A percentile compares a stretch with the other conserved stretches of the same genome.
phyloP scores from a whole-genome alignment of 2,329 filamentous ascomycete species.

The Dothistroma septosporum region DNA sequence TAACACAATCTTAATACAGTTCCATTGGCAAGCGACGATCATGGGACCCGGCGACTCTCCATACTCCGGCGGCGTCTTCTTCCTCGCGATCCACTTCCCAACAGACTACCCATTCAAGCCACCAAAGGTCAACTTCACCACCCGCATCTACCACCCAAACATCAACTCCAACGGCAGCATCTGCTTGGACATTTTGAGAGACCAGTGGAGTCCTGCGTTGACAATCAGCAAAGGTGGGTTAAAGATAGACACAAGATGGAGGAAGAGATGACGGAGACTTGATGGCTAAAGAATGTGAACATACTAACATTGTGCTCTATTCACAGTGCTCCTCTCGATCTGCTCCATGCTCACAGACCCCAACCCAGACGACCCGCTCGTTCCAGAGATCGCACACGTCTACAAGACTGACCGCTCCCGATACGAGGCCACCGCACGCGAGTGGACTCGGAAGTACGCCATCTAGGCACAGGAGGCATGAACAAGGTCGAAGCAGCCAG shows the following conservation, averaged over 20 bases:
- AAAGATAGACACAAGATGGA: neutral
- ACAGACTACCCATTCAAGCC: constrained; percentile 99
- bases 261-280: constrained; percentile 8
- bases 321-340: constrained; percentile 86
- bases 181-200: constrained; percentile 94
- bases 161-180: constrained; percentile 99
- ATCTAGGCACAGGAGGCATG: constrained; percentile 54
- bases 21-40: constrained; percentile 99
- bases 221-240: constrained; percentile 90
- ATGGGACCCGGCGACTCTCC: constrained; percentile 98
- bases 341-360: constrained; percentile 99
- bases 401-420: constrained; percentile 98
- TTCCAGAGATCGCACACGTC: constrained; percentile 97
- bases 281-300: constrained; percentile 16
- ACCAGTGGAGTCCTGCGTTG: constrained; percentile 98
- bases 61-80: constrained; percentile 98
- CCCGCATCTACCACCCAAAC: constrained; percentile 98
- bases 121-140: constrained; percentile 99
- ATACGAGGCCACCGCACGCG: constrained; percentile 93
- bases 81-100: constrained; percentile 97
- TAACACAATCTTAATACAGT: constrained; percentile 53
- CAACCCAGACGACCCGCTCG: constrained; percentile 97
- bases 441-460: constrained; percentile 99
- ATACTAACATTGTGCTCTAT: constrained; percentile 22
- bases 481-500: neutral